Conservation (phyloP, 176 grass and related monocot species). For the Phoenix roebelenii region DNA sequence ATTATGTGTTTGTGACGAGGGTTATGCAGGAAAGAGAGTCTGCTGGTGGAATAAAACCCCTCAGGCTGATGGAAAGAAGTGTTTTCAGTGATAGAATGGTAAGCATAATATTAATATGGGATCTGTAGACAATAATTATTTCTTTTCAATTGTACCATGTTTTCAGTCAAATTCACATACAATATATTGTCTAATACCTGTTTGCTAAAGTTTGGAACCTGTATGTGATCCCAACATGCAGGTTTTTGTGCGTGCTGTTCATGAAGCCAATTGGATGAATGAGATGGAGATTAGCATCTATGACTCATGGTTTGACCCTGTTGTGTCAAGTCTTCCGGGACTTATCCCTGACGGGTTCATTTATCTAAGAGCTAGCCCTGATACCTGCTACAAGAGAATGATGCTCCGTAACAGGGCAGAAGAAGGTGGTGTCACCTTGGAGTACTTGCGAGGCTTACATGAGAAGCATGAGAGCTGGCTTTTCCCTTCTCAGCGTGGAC, state of each 20-base stretch:
- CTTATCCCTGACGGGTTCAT: conserved; percentile 96
- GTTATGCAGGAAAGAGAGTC: conserved; percentile 99
- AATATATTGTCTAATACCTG: no score
- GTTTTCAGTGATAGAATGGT: conserved; percentile 98
- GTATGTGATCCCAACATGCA: conserved; percentile 3
- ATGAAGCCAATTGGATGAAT: conserved; percentile 99
- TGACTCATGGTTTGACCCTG: conserved; percentile 96
- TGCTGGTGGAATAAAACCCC: conserved; percentile 73
- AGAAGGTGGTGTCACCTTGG: conserved; percentile 78
- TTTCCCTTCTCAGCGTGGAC: conserved; percentile 47
- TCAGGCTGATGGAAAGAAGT: conserved; percentile 98
- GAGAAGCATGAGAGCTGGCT: conserved; percentile 98
- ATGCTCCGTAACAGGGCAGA: conserved; percentile 70
- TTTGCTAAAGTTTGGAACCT: neutral
- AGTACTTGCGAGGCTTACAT: conserved; percentile 81
- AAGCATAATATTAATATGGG: conserved; percentile 3
- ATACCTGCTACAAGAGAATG: conserved; percentile 93
- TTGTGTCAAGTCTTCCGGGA: conserved; percentile 79
- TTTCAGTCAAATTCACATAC: no score
- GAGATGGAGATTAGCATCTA: conserved; percentile 99
- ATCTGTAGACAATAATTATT: no score
- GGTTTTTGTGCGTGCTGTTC: conserved; percentile 94
- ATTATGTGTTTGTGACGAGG: conserved; percentile 98
- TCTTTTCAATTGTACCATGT: no score
- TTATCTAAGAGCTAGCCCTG: conserved; percentile 84